Conservation (phyloP, 371 early-diverging fungal species). For the Globomyces sp. region DNA sequence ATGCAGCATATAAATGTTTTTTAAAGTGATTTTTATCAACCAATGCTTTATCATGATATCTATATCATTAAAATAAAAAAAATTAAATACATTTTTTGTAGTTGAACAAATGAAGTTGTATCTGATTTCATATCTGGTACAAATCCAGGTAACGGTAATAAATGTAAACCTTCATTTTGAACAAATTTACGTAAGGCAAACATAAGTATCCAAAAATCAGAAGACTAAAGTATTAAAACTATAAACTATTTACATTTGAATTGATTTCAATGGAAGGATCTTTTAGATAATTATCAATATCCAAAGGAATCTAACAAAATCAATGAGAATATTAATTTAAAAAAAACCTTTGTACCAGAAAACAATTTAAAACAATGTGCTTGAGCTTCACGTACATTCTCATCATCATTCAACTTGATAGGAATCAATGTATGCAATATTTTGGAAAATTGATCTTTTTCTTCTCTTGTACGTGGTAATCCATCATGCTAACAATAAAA, state of each 20-base stretch:
- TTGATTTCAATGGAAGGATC: neutral
- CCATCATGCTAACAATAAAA: neutral
- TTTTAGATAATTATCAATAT: neutral
- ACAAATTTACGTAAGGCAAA: slow-evolving; percentile 78
- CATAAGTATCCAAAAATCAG: slow-evolving; percentile 83
- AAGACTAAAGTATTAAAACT: slow-evolving; percentile 50
- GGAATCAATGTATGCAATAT: neutral
- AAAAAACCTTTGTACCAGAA: neutral
- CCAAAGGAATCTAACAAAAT: neutral
- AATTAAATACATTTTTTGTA: slow-evolving; percentile 79
- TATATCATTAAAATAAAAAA: slow-evolving; percentile 23
- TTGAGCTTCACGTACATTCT: slow-evolving; percentile 4
- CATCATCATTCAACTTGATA: neutral
- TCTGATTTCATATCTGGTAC: slow-evolving; percentile 97
- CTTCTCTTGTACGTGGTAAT: slow-evolving; percentile 3
- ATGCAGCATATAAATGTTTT: slow-evolving; percentile 48
- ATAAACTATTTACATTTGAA: neutral
- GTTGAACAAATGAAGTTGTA: slow-evolving; percentile 73
- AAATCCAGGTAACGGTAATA: slow-evolving; percentile 79
- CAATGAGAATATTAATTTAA: neutral
- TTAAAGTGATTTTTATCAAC: slow-evolving; percentile 64
- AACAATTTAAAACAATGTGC: neutral
- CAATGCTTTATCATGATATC: slow-evolving; percentile 79
- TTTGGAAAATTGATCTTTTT: neutral
- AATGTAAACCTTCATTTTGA: slow-evolving; percentile 66